phyloP scores from a whole-genome alignment of 352 stramenopile species.

The Phytophthora meadii region DNA sequence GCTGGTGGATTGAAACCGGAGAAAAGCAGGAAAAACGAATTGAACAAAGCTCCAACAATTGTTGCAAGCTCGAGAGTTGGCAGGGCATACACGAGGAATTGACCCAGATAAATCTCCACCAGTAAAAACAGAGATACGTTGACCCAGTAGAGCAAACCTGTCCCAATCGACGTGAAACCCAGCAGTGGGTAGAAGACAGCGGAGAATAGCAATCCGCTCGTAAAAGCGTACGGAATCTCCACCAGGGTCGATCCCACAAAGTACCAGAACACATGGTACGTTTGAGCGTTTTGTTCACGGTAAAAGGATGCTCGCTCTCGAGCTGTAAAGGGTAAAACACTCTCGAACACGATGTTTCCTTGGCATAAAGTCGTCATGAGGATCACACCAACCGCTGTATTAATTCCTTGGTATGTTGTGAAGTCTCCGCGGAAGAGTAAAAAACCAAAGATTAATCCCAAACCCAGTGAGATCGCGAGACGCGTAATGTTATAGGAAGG shows the following conservation, averaged over 20 bases:
- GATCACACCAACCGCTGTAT: conserved; percentile 47
- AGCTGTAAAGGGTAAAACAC: conserved; percentile 13
- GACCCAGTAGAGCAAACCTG: conserved; percentile 30
- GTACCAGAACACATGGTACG: conserved; percentile 21
- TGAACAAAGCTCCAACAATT: conserved; percentile 15
- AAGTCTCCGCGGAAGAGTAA: conserved; percentile 58
- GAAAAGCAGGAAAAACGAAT: conserved; percentile 52
- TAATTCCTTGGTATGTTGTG: conserved; percentile 56
- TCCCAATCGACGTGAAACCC: conserved; percentile 23
- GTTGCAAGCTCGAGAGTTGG: conserved; percentile 18
- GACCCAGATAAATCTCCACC: conserved; percentile 37
- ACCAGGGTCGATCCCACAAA: conserved; percentile 12
- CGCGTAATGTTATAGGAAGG: conserved; percentile 89
- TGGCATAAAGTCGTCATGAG: conserved; percentile 23
- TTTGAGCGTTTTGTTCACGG: conserved; percentile 17
- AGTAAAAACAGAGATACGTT: conserved; percentile 26
- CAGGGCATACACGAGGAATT: conserved; percentile 25
- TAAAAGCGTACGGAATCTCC: conserved; percentile 23
- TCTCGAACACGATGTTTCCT: conserved; percentile 20
- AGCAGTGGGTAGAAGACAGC: conserved; percentile 27
- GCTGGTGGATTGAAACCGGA: conserved; percentile 53
- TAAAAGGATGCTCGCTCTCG: conserved; percentile 17
- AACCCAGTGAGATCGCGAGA: conserved; percentile 66
- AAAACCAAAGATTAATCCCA: conserved; percentile 82
- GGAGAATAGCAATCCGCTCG: conserved; percentile 14